These are phyloP conservation scores for Panicum virgatum DNA, from an alignment of 202 grass and related monocot genomes.

Conservation along the genomic window DNA sequence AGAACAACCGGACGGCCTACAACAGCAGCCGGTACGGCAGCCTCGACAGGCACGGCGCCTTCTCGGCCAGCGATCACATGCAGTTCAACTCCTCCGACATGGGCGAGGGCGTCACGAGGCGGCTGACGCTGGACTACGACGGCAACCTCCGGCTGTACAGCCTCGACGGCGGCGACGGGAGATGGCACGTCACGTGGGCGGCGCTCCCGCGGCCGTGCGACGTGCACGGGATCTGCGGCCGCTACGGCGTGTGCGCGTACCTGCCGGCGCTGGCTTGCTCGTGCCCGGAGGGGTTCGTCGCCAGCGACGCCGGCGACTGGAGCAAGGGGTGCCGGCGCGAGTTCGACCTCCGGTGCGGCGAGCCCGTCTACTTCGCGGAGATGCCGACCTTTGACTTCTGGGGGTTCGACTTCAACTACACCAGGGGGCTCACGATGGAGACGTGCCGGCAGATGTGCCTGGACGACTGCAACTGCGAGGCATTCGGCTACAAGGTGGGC, in stretches of 20 bases:
- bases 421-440: background rate
- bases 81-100: slow-evolving; percentile 59
- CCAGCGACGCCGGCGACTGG: slow-evolving; percentile 48
- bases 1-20: slow-evolving; percentile 55
- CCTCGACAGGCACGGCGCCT: slow-evolving; percentile 44
- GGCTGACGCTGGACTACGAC: slow-evolving; percentile 76
- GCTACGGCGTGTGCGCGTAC: slow-evolving; percentile 57
- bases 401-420: slow-evolving; percentile 68
- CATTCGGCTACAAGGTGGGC: slow-evolving; percentile 55
- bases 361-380: slow-evolving; percentile 37
- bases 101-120: slow-evolving; percentile 44
- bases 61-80: slow-evolving; percentile 54
- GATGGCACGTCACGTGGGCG: slow-evolving; percentile 53
- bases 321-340: slow-evolving; percentile 62
- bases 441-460: slow-evolving; percentile 52
- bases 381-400: slow-evolving; percentile 43
- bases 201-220: slow-evolving; percentile 49
- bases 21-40: slow-evolving; percentile 55
- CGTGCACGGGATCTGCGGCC: slow-evolving; percentile 65
- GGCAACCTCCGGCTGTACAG: slow-evolving; percentile 78
- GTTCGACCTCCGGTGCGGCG: slow-evolving; percentile 45
- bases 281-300: slow-evolving; percentile 53
- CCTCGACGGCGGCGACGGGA: slow-evolving; percentile 34
- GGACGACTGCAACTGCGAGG: slow-evolving; percentile 61
- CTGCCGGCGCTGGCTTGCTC: slow-evolving; percentile 31